Evolutionary conservation across 805 yeast genomes (phyloP), one percentile per base, ranked within the genome.

Genomic region (Metschnikowia amazonensis): DNA sequence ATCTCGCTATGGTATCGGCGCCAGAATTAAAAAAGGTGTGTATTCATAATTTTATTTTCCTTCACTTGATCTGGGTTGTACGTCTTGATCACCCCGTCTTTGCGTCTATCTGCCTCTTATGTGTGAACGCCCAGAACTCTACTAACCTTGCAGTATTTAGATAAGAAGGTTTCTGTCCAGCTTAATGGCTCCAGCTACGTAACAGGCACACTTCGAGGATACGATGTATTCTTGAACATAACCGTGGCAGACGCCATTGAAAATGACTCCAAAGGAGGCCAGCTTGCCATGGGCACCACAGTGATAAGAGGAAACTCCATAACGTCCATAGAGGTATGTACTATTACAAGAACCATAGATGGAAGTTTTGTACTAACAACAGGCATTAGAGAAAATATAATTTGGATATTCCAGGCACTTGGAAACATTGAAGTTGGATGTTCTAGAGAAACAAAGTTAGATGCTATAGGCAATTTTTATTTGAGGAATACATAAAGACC

Each of bases 171-270:
- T 23, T 72, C 81, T 11, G 69, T 92, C 14, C 86, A 84, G 52
- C 72, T 92, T 48, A 89, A 88, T 62, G 95, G 96, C 1, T 68
- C 85, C 11, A 74, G 97, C 42, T 78, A 77, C 54, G 79, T 92
- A 1, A 77, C 79, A n/a, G 98, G 98, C 2, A 77, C 79, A 10
- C 74, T 92, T 44, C 73, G 87, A 56, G 98, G 98, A 2, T 92
- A 81, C 62, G 98, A 92, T 60, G 78, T 78, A n/a, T 86, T 85
- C 59, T 61, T 86, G 56, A 86, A 86, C 57, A 66, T 86, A 20
- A 88, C 86, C 0, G 61, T 86, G 30, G 86, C 81, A 37, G 85
- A 83, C 42, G 88, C 89, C 1, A 72, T 81, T 13, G 94, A 86
- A 60, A 79, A 78, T 48, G 67, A 69, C 31, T 54, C 64, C 24